Percentiles rank a stretch among this genome's conserved stretches.
Evolutionary conservation across 352 stramenopile species (phyloP).

Genomic region (Globisporangium rhizosaccharum): DNA sequence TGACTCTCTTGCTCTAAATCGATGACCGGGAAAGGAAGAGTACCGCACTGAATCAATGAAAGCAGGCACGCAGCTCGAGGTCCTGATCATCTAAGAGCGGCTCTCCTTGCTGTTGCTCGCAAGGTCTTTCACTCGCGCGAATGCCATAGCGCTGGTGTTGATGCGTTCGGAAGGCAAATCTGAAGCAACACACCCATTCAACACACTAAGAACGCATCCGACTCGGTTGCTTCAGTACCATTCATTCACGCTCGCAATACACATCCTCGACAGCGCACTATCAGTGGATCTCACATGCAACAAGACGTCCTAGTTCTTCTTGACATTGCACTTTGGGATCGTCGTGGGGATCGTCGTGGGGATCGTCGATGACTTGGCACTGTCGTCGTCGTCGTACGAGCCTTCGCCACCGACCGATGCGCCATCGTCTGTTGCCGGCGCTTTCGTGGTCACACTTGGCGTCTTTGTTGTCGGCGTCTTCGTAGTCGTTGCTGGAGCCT

Average conservation of each 20-base stretch:
- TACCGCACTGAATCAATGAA: background rate
- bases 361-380: no score
- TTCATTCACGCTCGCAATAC: background rate
- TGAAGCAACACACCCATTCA: no score
- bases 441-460: background rate
- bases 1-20: background rate
- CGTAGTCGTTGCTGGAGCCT: conserved; percentile 1
- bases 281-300: background rate
- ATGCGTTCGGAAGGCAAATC: no score
- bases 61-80: background rate
- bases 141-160: no score
- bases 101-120: no score
- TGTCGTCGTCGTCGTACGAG: conserved; percentile 1
- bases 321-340: conserved; percentile 11
- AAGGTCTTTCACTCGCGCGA: no score
- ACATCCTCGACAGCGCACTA: background rate
- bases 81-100: no score
- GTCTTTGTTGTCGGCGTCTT: background rate
- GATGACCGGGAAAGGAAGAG: background rate
- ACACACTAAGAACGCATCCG: background rate
- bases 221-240: background rate
- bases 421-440: background rate
- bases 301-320: conserved; percentile 8
- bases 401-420: conserved; percentile 5
- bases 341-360: conserved; percentile 4